Base-by-base conservation (phyloP, 306 rosid genomes). In the Prunus fruticosa region DNA sequence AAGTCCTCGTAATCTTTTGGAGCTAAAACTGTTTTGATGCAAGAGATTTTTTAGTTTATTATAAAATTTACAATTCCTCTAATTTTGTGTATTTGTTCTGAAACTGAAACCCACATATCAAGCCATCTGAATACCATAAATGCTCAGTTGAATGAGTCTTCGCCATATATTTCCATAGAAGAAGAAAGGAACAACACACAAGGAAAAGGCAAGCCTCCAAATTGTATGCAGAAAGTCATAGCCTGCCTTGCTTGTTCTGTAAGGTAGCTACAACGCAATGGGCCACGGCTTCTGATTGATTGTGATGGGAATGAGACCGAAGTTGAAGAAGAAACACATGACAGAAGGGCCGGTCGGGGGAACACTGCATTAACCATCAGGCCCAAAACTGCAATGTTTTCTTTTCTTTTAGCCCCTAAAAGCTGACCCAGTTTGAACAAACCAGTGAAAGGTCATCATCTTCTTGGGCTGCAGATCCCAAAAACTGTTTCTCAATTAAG, bases 381-480 rank as follows among this genome's bases (percentile, higher is more conserved):
- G 61, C 34, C 64, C 76, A 34, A 54, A 27, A 19, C 64, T 71
- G 51, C 19, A 6, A 34, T 54, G 65, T 34, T n/a, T 32, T 11
- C 32, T 52, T 49, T 52, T n/a, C 13, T 25, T 56, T 60, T 4
- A 23, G 6, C 14, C 64, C 0, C 64, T 12, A 22, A 60, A 58
- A 16, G 46, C 13, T 3, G 22, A 5, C 67, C 19, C 45, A 32
- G 77, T 64, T 78, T 41, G 82, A 83, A 83, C 78, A 52, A 53
- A 18, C 62, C 76, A 49, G 69, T 50, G 58, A 79, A 72, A 85
- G 78, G 79, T 78, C 58, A 73, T 28, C 70, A 74, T 78, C 82
- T 73, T 78, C 82, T 72, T 66, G 54, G 53, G 84, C 74, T 76
- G 50, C 85, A 78, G 61, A 81, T 63, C 79, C 81, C 76, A 78